Evolutionary conservation across 805 yeast species (phyloP).

Genomic region (Pichia exigua): DNA sequence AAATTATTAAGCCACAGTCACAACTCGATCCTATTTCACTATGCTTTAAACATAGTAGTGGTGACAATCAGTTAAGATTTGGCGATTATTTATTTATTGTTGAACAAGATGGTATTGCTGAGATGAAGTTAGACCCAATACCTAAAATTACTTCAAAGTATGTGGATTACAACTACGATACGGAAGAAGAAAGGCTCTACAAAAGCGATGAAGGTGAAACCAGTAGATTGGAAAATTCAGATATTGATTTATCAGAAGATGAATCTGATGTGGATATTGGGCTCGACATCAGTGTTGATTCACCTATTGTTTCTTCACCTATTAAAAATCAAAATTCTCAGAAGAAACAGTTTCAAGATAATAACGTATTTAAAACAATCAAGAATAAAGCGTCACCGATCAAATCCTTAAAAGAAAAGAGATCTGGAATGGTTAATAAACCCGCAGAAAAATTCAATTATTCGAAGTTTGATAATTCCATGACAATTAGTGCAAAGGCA

Average conservation of each 20-base stretch:
- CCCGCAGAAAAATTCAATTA: constrained; percentile 11
- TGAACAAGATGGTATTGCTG: constrained; percentile 4
- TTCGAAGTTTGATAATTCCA: constrained; percentile 29
- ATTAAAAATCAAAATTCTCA: not conserved
- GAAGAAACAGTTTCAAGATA: not conserved
- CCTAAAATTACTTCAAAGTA: not conserved
- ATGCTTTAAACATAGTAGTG: constrained; percentile 5
- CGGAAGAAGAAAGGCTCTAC: constrained; percentile 2
- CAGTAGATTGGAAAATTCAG: constrained; percentile 18
- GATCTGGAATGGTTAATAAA: constrained; percentile 4
- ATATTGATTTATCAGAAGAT: not conserved
- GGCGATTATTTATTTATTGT: constrained; percentile 11
- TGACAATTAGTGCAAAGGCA: constrained; percentile 30
- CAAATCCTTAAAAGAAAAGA: constrained; percentile 4
- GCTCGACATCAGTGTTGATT: not conserved
- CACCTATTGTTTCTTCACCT: constrained; percentile 1
- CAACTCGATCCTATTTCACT: constrained; percentile 7
- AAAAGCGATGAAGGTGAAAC: constrained; percentile 9
- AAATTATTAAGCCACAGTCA: not conserved
- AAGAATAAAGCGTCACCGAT: constrained; percentile 2
- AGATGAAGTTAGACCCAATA: not conserved
- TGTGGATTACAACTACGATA: not conserved
- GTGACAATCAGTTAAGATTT: constrained; percentile 7
- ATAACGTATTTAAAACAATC: not conserved
- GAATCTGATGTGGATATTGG: constrained; percentile 1